These are phyloP conservation scores for Plasmodium sp. DNA, from an alignment of 169 alveolate genomes.

Conservation along the genomic window DNA sequence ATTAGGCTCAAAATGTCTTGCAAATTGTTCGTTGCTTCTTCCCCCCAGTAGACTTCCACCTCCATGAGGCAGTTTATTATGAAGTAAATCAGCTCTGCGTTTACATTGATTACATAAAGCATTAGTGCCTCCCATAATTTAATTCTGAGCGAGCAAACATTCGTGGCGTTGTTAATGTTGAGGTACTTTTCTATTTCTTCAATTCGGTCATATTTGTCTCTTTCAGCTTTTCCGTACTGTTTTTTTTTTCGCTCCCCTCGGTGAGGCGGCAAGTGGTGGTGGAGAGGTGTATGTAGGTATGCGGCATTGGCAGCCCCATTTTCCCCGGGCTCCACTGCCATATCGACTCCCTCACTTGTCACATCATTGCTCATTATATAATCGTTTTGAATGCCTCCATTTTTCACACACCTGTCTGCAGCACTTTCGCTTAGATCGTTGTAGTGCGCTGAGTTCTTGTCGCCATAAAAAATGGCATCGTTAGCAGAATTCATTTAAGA, in stretches of 20 bases:
- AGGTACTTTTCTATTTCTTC: slow-evolving; percentile 32
- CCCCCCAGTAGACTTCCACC: slow-evolving; percentile 73
- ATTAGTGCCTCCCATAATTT: slow-evolving; percentile 71
- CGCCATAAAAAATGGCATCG: slow-evolving; percentile 34
- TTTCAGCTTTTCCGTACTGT: not conserved
- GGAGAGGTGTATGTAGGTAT: not conserved
- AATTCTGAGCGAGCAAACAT: slow-evolving; percentile 58
- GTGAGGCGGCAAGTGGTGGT: not conserved
- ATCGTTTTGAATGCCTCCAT: slow-evolving; percentile 1
- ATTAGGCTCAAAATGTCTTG: slow-evolving; percentile 53
- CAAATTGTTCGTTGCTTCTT: slow-evolving; percentile 58
- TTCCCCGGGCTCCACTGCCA: not conserved
- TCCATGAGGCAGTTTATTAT: slow-evolving; percentile 37
- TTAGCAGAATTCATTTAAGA: slow-evolving; percentile 28
- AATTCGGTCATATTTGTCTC: slow-evolving; percentile 51
- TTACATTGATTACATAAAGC: slow-evolving; percentile 36
- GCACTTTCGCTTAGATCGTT: slow-evolving; percentile 19
- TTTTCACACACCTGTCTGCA: slow-evolving; percentile 2
- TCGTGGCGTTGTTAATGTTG: slow-evolving; percentile 60
- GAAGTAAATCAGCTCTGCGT: slow-evolving; percentile 53
- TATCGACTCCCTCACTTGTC: not conserved
- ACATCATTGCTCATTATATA: slow-evolving; percentile 16
- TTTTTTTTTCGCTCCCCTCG: not conserved
- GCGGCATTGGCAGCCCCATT: not conserved
- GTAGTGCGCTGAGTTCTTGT: not conserved